phyloP scores from a whole-genome alignment of 2,329 filamentous ascomycete genomes.

The Graphiopsis chlorocephala region DNA sequence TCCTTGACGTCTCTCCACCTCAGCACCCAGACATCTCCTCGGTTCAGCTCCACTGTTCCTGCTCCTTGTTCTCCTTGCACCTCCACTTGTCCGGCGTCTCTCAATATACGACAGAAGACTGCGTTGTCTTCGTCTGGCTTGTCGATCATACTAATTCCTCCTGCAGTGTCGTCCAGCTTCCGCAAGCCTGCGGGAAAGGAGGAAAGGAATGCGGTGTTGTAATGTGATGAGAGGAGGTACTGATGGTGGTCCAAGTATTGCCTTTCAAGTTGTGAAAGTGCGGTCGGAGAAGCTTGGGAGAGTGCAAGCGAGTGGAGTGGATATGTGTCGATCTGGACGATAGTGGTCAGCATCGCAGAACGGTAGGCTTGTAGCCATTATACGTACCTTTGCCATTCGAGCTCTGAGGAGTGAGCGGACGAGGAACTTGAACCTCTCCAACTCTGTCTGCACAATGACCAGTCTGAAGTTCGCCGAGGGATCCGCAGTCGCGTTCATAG shows the following conservation, averaged over 20 bases:
- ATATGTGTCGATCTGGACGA: conserved; percentile 67
- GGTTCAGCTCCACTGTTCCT: conserved; percentile 42
- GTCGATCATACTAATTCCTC: conserved; percentile 90
- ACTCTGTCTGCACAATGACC: conserved; percentile 93
- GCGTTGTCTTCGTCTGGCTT: conserved; percentile 76
- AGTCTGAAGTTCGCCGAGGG: conserved; percentile 88
- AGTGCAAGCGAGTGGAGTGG: conserved; percentile 68
- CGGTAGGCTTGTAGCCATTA: conserved; percentile 24
- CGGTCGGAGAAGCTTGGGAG: conserved; percentile 33
- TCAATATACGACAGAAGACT: conserved; percentile 76
- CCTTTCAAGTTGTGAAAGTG: conserved; percentile 70
- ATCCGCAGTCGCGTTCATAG: conserved; percentile 77
- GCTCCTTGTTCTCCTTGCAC: conserved; percentile 60
- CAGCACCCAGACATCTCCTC: conserved; percentile 57
- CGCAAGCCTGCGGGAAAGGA: conserved; percentile 77
- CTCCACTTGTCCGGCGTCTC: conserved; percentile 55
- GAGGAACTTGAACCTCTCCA: conserved; percentile 90
- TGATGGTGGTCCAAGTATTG: conserved; percentile 84
- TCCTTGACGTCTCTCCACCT: conserved; percentile 57
- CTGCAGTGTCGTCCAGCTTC: conserved; percentile 84
- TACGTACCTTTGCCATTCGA: conserved; percentile 76
- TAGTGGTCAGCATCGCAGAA: conserved; percentile 16
- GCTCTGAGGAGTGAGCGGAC: conserved; percentile 78
- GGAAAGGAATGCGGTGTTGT: conserved; percentile 76
- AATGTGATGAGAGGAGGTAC: conserved; percentile 78